phyloP scores from a whole-genome alignment of 768 basidiomycete genomes.

The Termitomyces sp. region DNA sequence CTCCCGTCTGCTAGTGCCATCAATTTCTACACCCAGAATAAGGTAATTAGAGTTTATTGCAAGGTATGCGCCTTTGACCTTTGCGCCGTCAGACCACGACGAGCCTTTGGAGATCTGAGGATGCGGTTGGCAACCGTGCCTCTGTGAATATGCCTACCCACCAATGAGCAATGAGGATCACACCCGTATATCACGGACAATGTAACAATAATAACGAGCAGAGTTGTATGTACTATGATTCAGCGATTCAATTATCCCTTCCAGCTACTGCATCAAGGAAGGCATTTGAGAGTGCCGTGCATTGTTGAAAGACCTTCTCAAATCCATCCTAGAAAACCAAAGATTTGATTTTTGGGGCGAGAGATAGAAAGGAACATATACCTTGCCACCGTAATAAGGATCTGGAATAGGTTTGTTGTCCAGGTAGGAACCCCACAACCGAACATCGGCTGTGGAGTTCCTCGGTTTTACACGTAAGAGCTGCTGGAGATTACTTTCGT shows the following conservation, averaged over 20 bases:
- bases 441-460: slow-evolving; percentile 56
- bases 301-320: slow-evolving; percentile 74
- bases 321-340: slow-evolving; percentile 46
- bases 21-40: slow-evolving; percentile 95
- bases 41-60: slow-evolving; percentile 38
- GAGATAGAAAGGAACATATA: slow-evolving; percentile 26
- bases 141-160: slow-evolving; percentile 85
- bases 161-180: slow-evolving; percentile 30
- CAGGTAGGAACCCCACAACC: slow-evolving; percentile 77
- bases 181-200: neutral
- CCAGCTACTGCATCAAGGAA: slow-evolving; percentile 65
- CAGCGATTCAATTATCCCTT: slow-evolving; percentile 14
- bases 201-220: neutral
- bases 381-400: slow-evolving; percentile 76
- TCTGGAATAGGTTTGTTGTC: slow-evolving; percentile 71
- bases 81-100: slow-evolving; percentile 67
- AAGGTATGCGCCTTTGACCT: slow-evolving; percentile 1
- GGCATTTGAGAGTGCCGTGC: slow-evolving; percentile 66
- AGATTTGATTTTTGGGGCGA: neutral
- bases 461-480: slow-evolving; percentile 46
- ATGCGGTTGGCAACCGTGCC: slow-evolving; percentile 74
- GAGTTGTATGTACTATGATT: neutral
- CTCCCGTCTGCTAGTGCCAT: slow-evolving; percentile 51
- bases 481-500: slow-evolving; percentile 66
- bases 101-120: slow-evolving; percentile 87